phyloP scores from a whole-genome alignment of 2,329 filamentous ascomycete species.

The Calonectria pteridis region DNA sequence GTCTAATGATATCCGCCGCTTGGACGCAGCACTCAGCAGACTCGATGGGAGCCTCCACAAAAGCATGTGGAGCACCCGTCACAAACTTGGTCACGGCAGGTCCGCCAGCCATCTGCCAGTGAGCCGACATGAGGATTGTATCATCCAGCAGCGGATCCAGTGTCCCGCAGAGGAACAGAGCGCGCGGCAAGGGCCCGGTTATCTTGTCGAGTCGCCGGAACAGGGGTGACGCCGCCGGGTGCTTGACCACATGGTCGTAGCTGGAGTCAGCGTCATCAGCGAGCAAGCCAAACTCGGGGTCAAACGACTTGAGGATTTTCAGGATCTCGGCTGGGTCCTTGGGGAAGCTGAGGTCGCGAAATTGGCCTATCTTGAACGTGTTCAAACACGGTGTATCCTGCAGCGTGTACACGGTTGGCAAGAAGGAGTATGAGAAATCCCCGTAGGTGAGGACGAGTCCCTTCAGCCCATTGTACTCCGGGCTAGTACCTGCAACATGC shows the following conservation, averaged over 20 bases:
- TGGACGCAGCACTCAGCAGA: constrained; percentile 7
- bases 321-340: not conserved
- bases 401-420: constrained; percentile 10
- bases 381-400: constrained; percentile 1
- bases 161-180: constrained; percentile 31
- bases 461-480: not conserved
- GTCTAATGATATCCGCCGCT: not conserved
- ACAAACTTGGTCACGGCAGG: constrained; percentile 27
- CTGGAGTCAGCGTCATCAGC: not conserved
- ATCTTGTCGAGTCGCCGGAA: constrained; percentile 18
- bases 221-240: constrained; percentile 19
- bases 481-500: not conserved
- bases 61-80: constrained; percentile 27
- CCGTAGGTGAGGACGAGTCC: constrained; percentile 12
- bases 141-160: constrained; percentile 32
- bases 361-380: not conserved
- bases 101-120: constrained; percentile 30
- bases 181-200: constrained; percentile 13
- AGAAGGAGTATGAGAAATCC: not conserved
- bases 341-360: not conserved
- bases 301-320: not conserved
- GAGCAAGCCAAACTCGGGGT: constrained; percentile 7
- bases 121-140: constrained; percentile 31
- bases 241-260: constrained; percentile 10
- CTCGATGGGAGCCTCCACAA: constrained; percentile 19